A percentile compares a stretch with the other conserved stretches of the same genome.
phyloP scores from a whole-genome alignment of 2,329 filamentous ascomycete genomes.

The Nigrospora osmanthi region DNA sequence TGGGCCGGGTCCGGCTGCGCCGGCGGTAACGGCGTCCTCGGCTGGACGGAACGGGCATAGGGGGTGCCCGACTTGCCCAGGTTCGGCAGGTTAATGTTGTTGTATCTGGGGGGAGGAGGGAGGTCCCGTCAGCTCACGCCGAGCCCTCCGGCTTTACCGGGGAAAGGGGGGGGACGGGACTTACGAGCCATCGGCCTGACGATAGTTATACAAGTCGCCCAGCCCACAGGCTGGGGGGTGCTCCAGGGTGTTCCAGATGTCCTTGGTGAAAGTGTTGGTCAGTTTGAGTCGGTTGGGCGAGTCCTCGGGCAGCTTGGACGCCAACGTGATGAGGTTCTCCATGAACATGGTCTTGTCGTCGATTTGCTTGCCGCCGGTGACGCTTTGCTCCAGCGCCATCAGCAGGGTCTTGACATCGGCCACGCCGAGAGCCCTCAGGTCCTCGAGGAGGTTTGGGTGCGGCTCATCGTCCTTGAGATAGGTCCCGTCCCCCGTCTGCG shows the following conservation, averaged over 20 bases:
- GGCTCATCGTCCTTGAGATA: neutral
- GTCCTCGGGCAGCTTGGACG: neutral
- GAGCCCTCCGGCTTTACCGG: neutral
- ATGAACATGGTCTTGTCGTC: constrained; percentile 3
- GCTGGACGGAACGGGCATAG: constrained; percentile 61
- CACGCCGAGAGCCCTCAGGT: neutral
- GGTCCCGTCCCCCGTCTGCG: neutral
- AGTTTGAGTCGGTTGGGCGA: constrained; percentile 1
- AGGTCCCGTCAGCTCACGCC: neutral
- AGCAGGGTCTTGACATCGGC: neutral
- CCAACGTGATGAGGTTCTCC: constrained; percentile 1
- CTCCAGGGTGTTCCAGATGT: constrained; percentile 4
- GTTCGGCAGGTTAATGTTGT: constrained; percentile 55
- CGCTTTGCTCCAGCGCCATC: neutral
- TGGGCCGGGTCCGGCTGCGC: constrained; percentile 57
- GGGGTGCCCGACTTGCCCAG: constrained; percentile 58
- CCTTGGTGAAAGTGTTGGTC: constrained; percentile 3
- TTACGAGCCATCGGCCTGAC: constrained; percentile 5
- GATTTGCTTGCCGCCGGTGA: neutral
- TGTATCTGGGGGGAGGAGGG: constrained; percentile 19
- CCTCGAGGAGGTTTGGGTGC: neutral
- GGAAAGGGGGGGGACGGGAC: too few relatives aligned
- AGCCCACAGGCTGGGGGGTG: constrained; percentile 2
- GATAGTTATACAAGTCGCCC: constrained; percentile 2
- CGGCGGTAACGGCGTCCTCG: constrained; percentile 46